Percentiles rank a stretch among this genome's conserved stretches.
Conservation (phyloP, 352 stramenopile genomes). For the Globisporangium cederbergense region DNA sequence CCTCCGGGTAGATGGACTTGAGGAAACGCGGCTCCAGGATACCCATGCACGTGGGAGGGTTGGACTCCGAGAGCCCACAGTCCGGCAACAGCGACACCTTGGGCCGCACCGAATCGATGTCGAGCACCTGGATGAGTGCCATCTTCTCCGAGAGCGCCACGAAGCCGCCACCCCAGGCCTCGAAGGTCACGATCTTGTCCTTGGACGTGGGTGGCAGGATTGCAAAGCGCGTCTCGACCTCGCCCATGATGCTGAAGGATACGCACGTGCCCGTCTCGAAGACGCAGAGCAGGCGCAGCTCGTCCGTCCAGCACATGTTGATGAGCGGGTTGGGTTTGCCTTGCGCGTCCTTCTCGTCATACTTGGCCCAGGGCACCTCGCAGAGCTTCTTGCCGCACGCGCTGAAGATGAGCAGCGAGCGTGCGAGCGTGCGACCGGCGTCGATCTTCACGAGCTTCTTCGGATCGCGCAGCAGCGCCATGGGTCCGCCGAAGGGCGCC, state of each 20-base stretch:
- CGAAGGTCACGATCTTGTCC: conserved; percentile 76
- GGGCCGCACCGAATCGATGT: conserved; percentile 74
- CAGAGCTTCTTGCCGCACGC: conserved; percentile 61
- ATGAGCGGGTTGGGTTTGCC: conserved; percentile 50
- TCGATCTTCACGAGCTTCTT: conserved; percentile 75
- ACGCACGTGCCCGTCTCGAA: conserved; percentile 74
- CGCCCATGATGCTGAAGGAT: conserved; percentile 65
- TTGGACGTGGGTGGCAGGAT: conserved; percentile 60
- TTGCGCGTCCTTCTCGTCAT: conserved; percentile 56
- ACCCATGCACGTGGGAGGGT: conserved; percentile 87
- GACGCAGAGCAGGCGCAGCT: conserved; percentile 75
- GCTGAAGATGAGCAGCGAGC: conserved; percentile 75
- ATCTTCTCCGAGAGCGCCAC: conserved; percentile 82
- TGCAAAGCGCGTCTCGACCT: conserved; percentile 69
- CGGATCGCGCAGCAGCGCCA: conserved; percentile 70
- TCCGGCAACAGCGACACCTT: conserved; percentile 75
- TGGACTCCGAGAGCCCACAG: conserved; percentile 63
- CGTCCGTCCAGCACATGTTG: conserved; percentile 78
- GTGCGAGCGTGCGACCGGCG: conserved; percentile 38
- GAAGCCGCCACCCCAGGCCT: conserved; percentile 70
- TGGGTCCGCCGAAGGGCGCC: conserved; percentile 63
- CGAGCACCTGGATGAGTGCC: conserved; percentile 74
- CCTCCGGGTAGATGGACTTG: conserved; percentile 88
- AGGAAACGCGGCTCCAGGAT: conserved; percentile 91
- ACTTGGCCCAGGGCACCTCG: conserved; percentile 57